Evolutionary conservation across 106 monocot genomes (phyloP).

Genomic region (Alisma plantagoaquatica): DNA sequence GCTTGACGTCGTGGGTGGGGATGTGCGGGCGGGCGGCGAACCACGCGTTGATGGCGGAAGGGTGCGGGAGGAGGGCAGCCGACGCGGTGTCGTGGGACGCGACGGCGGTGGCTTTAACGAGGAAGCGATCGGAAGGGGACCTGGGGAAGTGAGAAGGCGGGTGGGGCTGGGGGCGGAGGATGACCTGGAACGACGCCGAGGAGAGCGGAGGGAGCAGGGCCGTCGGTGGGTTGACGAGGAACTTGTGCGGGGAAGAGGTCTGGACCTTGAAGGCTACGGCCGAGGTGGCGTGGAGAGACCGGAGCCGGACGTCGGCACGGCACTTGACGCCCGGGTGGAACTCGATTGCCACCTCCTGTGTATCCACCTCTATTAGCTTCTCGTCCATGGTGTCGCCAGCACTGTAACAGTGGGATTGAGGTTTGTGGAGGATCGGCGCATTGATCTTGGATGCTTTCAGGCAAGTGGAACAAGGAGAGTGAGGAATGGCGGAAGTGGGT

Average conservation of each 20-base stretch:
- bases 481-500: no score
- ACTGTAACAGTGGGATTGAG: no score
- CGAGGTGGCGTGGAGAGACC: constrained; percentile 36
- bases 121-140: constrained; percentile 51
- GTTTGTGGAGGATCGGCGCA: no score
- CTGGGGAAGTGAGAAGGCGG: constrained; percentile 49
- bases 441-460: no score
- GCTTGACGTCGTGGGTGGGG: constrained; percentile 14
- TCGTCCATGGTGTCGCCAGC: no score
- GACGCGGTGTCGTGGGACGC: constrained; percentile 6
- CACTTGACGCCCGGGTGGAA: constrained; percentile 45
- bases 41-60: constrained; percentile 10
- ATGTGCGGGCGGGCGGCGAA: constrained; percentile 8
- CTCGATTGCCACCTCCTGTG: constrained; percentile 42
- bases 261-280: constrained; percentile 58
- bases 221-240: constrained; percentile 69
- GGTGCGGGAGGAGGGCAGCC: constrained; percentile 1
- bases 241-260: constrained; percentile 53
- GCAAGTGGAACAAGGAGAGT: no score
- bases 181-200: not conserved
- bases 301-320: constrained; percentile 40
- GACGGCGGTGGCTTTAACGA: constrained; percentile 31
- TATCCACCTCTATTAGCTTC: constrained; percentile 44
- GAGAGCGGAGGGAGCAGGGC: constrained; percentile 3
- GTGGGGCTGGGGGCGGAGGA: not conserved